Base-by-base conservation (phyloP, 2,329 filamentous ascomycete species). In the Fusarium sp. region DNA sequence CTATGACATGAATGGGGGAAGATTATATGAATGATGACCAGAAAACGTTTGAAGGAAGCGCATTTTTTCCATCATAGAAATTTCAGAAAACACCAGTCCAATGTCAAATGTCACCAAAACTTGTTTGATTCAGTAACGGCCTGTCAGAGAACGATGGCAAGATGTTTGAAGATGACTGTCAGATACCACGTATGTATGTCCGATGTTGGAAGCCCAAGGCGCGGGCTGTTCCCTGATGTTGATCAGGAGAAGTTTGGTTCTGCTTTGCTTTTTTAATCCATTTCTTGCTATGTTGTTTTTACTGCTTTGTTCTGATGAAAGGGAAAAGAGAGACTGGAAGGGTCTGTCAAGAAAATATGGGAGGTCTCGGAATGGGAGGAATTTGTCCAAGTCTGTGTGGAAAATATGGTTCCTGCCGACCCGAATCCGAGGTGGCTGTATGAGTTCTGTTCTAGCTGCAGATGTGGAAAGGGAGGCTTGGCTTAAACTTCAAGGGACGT, bases 181-280 rank as follows among this genome's bases (percentile, higher is more conserved):
- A 65, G 69, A 77, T 76, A 76, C 73, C 73, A 76, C 54, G 40
- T 46, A 52, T 74, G 66, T 72, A 74, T 45, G 42, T 42, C 50
- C 55, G 44, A 58, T n/a, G 33, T 56, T 55, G 58, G 49, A 49
- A 38, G 40, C 13, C 51, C 24, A 26, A 26, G 53, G 31, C 20
- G n/a, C 18, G 38, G 42, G 38, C 14, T 46, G 40, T 43, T 52
- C 43, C 45, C 39, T 53, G 39, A 42, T 42, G 54, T 28, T 45
- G 18, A 50, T 57, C 28, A 54, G 42, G 56, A 54, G 56, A 54
- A 45, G 45, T 38, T 52, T 28, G 57, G 7, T n/a, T 40, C 45
- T 46, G 42, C 52, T 56, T 58, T 48, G 22, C 44, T 52, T 56
- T 28, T 28, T 56, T 62, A 50, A 46, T 45, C 14, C 54, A 40